phyloP scores from a whole-genome alignment of 345 rosid species.

The Populus pruinosa region DNA sequence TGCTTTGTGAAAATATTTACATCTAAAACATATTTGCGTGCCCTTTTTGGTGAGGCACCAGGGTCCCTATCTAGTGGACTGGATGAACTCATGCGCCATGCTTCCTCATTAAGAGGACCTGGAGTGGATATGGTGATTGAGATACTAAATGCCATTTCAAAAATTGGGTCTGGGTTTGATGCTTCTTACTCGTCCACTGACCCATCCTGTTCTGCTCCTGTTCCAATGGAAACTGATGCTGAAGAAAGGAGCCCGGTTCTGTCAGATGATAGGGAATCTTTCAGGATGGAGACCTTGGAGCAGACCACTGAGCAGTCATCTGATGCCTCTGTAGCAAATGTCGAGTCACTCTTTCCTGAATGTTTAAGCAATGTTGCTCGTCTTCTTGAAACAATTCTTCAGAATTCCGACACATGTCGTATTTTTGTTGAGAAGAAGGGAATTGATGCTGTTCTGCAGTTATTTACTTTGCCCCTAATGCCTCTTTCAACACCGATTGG shows the following conservation, averaged over 20 bases:
- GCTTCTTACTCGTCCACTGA: slow-evolving; percentile 44
- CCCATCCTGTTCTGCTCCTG: slow-evolving; percentile 42
- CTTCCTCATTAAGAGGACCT: slow-evolving; percentile 74
- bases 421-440: slow-evolving; percentile 95
- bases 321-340: slow-evolving; percentile 45
- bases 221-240: slow-evolving; percentile 89
- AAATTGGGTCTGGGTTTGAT: slow-evolving; percentile 66
- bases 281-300: slow-evolving; percentile 48
- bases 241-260: slow-evolving; percentile 47
- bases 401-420: slow-evolving; percentile 90
- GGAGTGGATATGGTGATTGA: slow-evolving; percentile 94
- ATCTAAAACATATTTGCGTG: slow-evolving; percentile 69
- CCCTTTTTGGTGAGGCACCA: slow-evolving; percentile 75
- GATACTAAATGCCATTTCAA: slow-evolving; percentile 55
- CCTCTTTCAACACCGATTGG: slow-evolving; percentile 76
- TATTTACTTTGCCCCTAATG: slow-evolving; percentile 75
- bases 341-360: slow-evolving; percentile 77
- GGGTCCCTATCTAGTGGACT: slow-evolving; percentile 82
- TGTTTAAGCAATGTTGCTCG: slow-evolving; percentile 76
- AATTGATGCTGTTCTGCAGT: slow-evolving; percentile 71
- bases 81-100: slow-evolving; percentile 94
- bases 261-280: slow-evolving; percentile 38
- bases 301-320: slow-evolving; percentile 50
- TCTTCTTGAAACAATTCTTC: slow-evolving; percentile 91
- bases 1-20: slow-evolving; percentile 93